phyloP scores from a whole-genome alignment of 164 flowering plant species.

The Malania oleifera region DNA sequence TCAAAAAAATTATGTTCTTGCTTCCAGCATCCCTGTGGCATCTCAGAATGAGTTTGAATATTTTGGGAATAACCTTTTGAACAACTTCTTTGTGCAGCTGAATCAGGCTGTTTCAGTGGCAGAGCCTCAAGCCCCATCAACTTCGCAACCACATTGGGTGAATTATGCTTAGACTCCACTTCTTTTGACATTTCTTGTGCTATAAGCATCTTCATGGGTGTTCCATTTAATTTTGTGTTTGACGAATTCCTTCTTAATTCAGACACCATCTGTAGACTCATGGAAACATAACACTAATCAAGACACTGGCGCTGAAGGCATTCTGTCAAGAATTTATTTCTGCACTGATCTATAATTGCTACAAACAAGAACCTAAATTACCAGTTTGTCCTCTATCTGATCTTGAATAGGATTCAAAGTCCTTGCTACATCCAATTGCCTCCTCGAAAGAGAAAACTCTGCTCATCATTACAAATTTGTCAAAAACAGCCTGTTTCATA shows the following conservation, averaged over 20 bases:
- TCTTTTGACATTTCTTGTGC: conserved; percentile 93
- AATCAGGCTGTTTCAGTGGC: conserved; percentile 44
- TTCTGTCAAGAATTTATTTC: not conserved
- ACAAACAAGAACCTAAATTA: conserved; percentile 19
- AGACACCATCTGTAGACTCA: conserved; percentile 45
- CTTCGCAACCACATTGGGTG: conserved; percentile 87
- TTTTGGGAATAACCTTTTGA: conserved; percentile 33
- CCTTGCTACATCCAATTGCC: conserved; percentile 49
- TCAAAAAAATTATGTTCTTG: conserved; percentile 31
- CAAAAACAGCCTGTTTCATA: not conserved
- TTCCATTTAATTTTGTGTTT: conserved; percentile 51
- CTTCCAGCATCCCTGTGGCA: conserved; percentile 33
- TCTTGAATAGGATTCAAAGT: conserved; percentile 33
- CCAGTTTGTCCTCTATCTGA: conserved; percentile 54
- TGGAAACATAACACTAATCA: conserved; percentile 6
- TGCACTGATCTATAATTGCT: not conserved
- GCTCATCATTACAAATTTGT: conserved; percentile 18
- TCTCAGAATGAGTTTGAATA: conserved; percentile 27
- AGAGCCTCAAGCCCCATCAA: conserved; percentile 94
- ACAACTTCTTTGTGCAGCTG: conserved; percentile 31
- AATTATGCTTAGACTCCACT: conserved; percentile 44
- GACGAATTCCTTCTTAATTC: conserved; percentile 45
- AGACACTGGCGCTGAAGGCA: conserved; percentile 6
- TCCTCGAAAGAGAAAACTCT: conserved; percentile 49
- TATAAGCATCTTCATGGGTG: conserved; percentile 91